Evolutionary conservation across 306 rosid species (phyloP).

Genomic region (Sicyos baderoa): DNA sequence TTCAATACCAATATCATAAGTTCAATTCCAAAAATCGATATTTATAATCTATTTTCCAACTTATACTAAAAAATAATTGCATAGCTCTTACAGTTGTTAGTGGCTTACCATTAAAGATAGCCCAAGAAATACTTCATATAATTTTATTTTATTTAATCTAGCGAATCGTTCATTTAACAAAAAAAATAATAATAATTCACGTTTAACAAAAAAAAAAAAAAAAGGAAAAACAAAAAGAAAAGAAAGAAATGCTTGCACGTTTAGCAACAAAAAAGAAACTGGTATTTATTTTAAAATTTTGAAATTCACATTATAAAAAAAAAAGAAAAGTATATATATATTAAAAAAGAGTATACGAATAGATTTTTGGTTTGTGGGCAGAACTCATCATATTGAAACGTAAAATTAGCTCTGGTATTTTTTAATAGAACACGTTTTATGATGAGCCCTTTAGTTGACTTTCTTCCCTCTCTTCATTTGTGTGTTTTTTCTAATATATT

Average conservation of each 20-base stretch:
- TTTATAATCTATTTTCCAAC: too few species aligned
- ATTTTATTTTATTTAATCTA: constrained; percentile 7
- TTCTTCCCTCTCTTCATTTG: neutral
- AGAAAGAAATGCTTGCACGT: constrained; percentile 7
- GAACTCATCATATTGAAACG: neutral
- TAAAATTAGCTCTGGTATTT: neutral
- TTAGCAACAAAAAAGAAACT: neutral
- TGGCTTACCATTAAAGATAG: constrained; percentile 12
- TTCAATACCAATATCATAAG: too few species aligned
- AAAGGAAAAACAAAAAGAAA: neutral
- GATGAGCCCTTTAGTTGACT: neutral
- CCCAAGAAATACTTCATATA: neutral
- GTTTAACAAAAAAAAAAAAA: neutral
- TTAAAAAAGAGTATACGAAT: neutral
- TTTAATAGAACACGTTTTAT: neutral
- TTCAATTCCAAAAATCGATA: too few species aligned
- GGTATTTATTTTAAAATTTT: too few species aligned
- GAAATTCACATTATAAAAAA: neutral
- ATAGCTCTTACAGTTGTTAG: neutral
- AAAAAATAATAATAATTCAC: neutral
- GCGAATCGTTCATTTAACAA: neutral
- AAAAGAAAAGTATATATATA: neutral
- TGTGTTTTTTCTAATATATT: too few species aligned
- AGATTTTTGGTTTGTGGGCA: neutral
- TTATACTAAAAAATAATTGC: too few species aligned